A percentile compares a stretch with the other conserved stretches of the same genome.
These are phyloP conservation scores for Nakazawaea sp. DNA, from an alignment of 805 yeast species.

Conservation along the genomic window DNA sequence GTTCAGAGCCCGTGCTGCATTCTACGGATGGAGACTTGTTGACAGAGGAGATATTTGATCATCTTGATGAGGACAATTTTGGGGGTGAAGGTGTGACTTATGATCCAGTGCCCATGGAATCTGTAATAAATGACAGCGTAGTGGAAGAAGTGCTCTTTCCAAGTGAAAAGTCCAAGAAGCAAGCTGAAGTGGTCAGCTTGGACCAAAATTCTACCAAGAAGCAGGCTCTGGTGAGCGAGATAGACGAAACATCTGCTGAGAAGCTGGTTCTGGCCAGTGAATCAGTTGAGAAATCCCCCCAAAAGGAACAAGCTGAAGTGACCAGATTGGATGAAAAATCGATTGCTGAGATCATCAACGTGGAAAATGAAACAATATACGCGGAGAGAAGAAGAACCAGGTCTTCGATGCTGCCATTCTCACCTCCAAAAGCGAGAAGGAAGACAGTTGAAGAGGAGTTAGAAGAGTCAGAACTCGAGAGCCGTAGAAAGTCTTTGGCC, in stretches of 20 bases:
- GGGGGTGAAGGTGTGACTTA: not conserved
- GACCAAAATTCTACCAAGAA: too few species aligned
- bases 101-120: too few species aligned
- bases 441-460: conserved; percentile 7
- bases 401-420: conserved; percentile 7
- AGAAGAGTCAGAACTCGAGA: conserved; percentile 4
- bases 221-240: too few species aligned
- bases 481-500: not conserved
- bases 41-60: conserved; percentile 4
- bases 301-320: not conserved
- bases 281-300: too few species aligned
- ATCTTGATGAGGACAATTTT: conserved; percentile 1
- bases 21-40: not conserved
- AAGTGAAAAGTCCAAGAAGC: too few species aligned
- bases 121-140: too few species aligned
- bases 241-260: conserved; percentile 1
- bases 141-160: too few species aligned
- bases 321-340: conserved; percentile 2
- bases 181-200: too few species aligned
- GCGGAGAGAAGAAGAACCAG: conserved; percentile 15
- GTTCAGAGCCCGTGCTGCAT: too few species aligned
- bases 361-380: conserved; percentile 9
- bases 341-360: conserved; percentile 5
- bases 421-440: conserved; percentile 2
- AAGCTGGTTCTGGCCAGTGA: too few species aligned